Evolutionary conservation across 208 protist species (phyloP), one percentile per base, ranked within the genome.

Genomic region (Novymonas esmeraldas): DNA sequence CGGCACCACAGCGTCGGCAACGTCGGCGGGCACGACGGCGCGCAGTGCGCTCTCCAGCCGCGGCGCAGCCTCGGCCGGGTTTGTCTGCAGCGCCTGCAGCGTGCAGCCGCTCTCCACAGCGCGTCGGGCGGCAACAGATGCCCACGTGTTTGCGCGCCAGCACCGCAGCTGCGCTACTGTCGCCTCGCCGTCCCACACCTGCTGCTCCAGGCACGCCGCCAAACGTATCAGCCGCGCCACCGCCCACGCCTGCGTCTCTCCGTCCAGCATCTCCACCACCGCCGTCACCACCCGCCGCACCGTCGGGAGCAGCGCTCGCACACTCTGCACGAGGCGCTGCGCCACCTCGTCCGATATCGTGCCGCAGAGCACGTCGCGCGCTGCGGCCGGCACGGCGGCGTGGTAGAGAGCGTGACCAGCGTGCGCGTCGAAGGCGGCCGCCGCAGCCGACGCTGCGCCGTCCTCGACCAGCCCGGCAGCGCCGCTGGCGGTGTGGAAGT

Each of bases 251-350:
- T 74, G 65, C 14, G 54, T 60, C 29, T 61, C 63, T 24, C 70
- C 68, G 60, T 89, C 83, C n/a, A 93, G 74, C 39, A 92, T 64
- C 70, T 90, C 85, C 56, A 79, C 82, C 26, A 79, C 62, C 7
- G 78, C 84, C 4, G 64, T 51, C 54, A 87, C 62, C 39, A 91
- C 70, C 26, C 73, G 77, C 6, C 69, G 65, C 38, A 91, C 87
- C 22, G 64, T 48, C 2, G 89, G 87, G 29, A 96, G 72, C 26
- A 94, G 2, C 5, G 42, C 28, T 9, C 74, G 51, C 7, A 81
- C 28, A 52, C 90, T 87, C 33, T 85, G 73, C 18, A 51, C 36
- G n/a, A 92, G 56, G 34, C 73, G 77, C 51, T 71, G 68, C 7
- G 85, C 85, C 9, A 89, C 44, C 13, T 54, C 39, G n/a, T 48